These are phyloP conservation scores for Aureobasidium subglaciale DNA, from an alignment of 2,329 filamentous ascomycete species.

Conservation along the genomic window DNA sequence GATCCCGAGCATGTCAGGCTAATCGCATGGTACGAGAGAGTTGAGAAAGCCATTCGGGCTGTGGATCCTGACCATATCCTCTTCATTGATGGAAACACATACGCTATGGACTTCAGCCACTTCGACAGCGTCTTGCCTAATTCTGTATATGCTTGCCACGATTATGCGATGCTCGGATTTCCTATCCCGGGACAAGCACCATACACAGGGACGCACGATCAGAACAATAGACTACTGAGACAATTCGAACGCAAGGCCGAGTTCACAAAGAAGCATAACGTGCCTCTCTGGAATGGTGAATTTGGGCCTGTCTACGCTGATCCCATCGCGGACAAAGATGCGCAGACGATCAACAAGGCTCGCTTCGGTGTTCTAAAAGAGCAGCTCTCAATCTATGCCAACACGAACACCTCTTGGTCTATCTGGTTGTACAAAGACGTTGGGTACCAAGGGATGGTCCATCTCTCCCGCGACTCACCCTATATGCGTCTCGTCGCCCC, in stretches of 20 bases:
- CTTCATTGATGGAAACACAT: slow-evolving; percentile 48
- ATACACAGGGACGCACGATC: slow-evolving; percentile 36
- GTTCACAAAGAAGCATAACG: slow-evolving; percentile 35
- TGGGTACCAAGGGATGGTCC: slow-evolving; percentile 31
- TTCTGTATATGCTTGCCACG: slow-evolving; percentile 43
- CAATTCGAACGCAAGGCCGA: slow-evolving; percentile 34
- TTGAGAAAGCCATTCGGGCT: slow-evolving; percentile 38
- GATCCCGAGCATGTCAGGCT: slow-evolving; percentile 39
- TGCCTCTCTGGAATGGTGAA: slow-evolving; percentile 44
- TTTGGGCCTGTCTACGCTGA: slow-evolving; percentile 44
- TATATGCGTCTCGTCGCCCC: slow-evolving; percentile 45
- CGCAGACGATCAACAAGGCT: slow-evolving; percentile 34
- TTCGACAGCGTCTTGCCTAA: slow-evolving; percentile 40
- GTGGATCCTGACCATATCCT: slow-evolving; percentile 42
- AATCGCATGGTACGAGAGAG: slow-evolving; percentile 37
- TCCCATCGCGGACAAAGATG: slow-evolving; percentile 30
- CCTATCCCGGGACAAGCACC: slow-evolving; percentile 28
- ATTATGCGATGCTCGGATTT: slow-evolving; percentile 46
- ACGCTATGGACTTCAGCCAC: slow-evolving; percentile 43
- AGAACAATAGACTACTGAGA: slow-evolving; percentile 31
- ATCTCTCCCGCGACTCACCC: slow-evolving; percentile 18
- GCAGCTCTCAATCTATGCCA: slow-evolving; percentile 47
- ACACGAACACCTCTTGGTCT: slow-evolving; percentile 47
- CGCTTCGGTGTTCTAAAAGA: slow-evolving; percentile 38
- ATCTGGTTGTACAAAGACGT: slow-evolving; percentile 40